Conservation (phyloP, 495 filamentous ascomycete species). For the Penicillium angulare region DNA sequence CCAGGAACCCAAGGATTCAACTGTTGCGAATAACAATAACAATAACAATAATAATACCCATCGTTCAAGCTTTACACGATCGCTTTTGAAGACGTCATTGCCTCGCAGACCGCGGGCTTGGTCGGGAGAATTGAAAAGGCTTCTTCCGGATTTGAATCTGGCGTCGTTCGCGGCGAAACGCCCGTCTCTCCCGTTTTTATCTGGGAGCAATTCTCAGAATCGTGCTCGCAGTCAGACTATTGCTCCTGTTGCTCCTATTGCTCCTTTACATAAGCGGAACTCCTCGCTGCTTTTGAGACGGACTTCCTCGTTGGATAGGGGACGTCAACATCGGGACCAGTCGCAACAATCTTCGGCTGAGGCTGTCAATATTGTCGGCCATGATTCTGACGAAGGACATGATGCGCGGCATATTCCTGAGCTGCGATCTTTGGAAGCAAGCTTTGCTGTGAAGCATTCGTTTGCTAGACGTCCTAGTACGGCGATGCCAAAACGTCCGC, state of each 20-base stretch:
- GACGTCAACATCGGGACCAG: background rate
- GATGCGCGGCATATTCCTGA: conserved; percentile 23
- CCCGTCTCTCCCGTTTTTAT: conserved; percentile 47
- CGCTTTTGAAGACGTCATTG: conserved; percentile 37
- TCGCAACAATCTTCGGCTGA: background rate
- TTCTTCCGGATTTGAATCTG: conserved; percentile 45
- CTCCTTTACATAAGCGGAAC: conserved; percentile 4
- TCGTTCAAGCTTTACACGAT: conserved; percentile 40
- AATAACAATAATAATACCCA: too few species aligned
- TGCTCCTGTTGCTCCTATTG: too few species aligned
- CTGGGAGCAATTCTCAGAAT: conserved; percentile 25
- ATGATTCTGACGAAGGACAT: conserved; percentile 21
- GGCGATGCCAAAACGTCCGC: conserved; percentile 22
- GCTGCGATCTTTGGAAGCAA: conserved; percentile 29
- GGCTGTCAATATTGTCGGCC: background rate
- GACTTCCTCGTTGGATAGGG: conserved; percentile 15
- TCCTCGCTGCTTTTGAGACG: background rate
- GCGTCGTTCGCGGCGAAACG: conserved; percentile 41
- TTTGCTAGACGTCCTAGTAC: conserved; percentile 28
- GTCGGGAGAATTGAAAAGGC: conserved; percentile 44
- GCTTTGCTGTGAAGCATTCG: conserved; percentile 36
- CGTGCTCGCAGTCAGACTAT: conserved; percentile 32
- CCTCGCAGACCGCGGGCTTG: conserved; percentile 40
- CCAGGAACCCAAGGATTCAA: conserved; percentile 10
- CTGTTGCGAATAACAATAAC: too few species aligned